Evolutionary conservation across 2,329 filamentous ascomycete species (phyloP).

Genomic region (Leptographium wingfieldii): DNA sequence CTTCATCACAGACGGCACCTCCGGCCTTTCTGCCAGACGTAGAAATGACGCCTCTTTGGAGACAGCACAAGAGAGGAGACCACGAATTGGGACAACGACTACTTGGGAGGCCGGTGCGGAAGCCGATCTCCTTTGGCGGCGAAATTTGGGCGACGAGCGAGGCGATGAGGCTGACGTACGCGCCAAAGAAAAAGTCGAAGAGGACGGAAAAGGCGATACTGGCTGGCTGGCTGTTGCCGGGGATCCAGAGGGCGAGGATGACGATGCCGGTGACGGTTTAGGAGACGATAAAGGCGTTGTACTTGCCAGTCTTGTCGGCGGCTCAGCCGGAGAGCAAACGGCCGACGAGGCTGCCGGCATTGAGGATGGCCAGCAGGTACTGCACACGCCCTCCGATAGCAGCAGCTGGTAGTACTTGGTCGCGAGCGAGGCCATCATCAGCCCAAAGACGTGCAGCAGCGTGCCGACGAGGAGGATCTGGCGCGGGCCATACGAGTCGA

Average conservation of each 20-base stretch:
- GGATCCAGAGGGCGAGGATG: slow-evolving; percentile 31
- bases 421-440: slow-evolving; percentile 44
- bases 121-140: slow-evolving; percentile 40
- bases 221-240: slow-evolving; percentile 16
- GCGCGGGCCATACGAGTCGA: slow-evolving; percentile 46
- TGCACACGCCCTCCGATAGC: slow-evolving; percentile 15
- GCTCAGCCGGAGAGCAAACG: slow-evolving; percentile 16
- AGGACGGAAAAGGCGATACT: slow-evolving; percentile 27
- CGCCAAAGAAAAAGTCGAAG: slow-evolving; percentile 30
- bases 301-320: slow-evolving; percentile 24
- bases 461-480: slow-evolving; percentile 34
- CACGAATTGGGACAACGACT: slow-evolving; percentile 7
- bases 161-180: slow-evolving; percentile 25
- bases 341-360: slow-evolving; percentile 23
- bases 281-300: slow-evolving; percentile 32
- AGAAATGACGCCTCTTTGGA: slow-evolving; percentile 5
- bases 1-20: neutral
- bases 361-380: slow-evolving; percentile 17
- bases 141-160: slow-evolving; percentile 37
- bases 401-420: slow-evolving; percentile 19
- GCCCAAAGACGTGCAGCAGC: slow-evolving; percentile 38
- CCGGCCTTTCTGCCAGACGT: neutral
- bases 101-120: slow-evolving; percentile 31
- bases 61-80: slow-evolving; percentile 1
- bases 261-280: slow-evolving; percentile 26